A percentile compares a stretch with the other conserved stretches of the same genome.
These are phyloP conservation scores for Kazachstania taianensis DNA, from an alignment of 805 yeast species.

Conservation along the genomic window DNA sequence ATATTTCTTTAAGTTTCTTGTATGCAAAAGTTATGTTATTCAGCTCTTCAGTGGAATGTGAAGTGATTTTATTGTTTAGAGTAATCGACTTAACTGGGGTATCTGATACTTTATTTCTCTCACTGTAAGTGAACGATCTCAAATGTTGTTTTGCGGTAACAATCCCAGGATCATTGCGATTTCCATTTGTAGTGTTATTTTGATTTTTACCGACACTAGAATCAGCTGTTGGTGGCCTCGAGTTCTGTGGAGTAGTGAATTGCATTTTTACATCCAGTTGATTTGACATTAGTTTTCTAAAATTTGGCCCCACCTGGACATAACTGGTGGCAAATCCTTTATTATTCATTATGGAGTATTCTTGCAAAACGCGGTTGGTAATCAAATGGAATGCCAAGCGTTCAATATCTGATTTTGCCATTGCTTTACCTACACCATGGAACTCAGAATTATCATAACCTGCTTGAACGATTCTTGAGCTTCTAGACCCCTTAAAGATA, in stretches of 20 bases:
- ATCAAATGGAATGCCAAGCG: conserved; percentile 72
- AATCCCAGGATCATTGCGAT: conserved; percentile 2
- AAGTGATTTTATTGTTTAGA: conserved; percentile 6
- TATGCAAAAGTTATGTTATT: conserved; percentile 17
- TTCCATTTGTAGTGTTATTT: neutral
- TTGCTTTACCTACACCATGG: conserved; percentile 61
- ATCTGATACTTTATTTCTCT: neutral
- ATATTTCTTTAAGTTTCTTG: conserved; percentile 17
- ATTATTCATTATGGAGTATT: conserved; percentile 60
- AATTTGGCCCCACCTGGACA: conserved; percentile 48
- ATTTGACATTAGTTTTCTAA: conserved; percentile 38
- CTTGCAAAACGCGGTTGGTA: conserved; percentile 54
- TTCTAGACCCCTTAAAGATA: conserved; percentile 63
- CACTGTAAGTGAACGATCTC: conserved; percentile 7
- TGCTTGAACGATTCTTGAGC: conserved; percentile 47
- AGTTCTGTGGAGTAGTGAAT: conserved; percentile 30
- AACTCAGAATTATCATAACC: conserved; percentile 51
- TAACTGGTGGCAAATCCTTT: conserved; percentile 81
- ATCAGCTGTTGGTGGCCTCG: conserved; percentile 13
- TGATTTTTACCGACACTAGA: neutral
- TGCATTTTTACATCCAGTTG: conserved; percentile 39
- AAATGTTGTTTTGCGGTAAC: conserved; percentile 11
- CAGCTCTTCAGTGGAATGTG: conserved; percentile 18
- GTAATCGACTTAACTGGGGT: conserved; percentile 8
- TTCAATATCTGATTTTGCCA: conserved; percentile 63